These are phyloP conservation scores for Liquidambar formosana DNA, from an alignment of 164 flowering plant genomes.

Conservation along the genomic window DNA sequence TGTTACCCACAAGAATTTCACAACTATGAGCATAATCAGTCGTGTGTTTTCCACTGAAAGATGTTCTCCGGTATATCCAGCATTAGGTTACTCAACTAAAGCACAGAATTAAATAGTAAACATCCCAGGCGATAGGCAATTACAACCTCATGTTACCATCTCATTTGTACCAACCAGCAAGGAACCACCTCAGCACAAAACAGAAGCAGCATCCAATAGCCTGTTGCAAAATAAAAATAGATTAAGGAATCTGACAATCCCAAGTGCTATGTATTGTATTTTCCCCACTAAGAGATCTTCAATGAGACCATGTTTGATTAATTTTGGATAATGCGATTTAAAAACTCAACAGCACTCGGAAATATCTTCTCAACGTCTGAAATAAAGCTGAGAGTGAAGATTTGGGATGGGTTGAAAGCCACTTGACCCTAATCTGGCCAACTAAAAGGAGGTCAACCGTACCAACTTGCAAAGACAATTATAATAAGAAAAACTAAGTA, in stretches of 20 bases:
- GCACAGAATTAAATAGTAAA: conserved; percentile 3
- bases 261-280: neutral
- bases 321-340: neutral
- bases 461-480: too few species aligned
- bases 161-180: conserved; percentile 97
- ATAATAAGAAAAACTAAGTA: too few species aligned
- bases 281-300: too few species aligned
- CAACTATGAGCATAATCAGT: neutral
- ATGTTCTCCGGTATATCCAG: neutral
- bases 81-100: neutral
- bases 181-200: conserved; percentile 72
- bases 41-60: neutral
- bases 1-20: neutral
- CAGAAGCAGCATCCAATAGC: conserved; percentile 75
- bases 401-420: too few species aligned
- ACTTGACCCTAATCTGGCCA: too few species aligned
- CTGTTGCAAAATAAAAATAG: conserved; percentile 34
- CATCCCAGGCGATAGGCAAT: neutral
- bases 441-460: too few species aligned
- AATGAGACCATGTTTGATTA: too few species aligned
- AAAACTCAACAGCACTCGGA: too few species aligned
- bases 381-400: too few species aligned
- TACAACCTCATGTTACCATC: neutral
- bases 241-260: neutral
- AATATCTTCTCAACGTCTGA: too few species aligned